Evolutionary conservation across 208 protist genomes (phyloP).

Genomic region (Wallacemonas sp.): DNA sequence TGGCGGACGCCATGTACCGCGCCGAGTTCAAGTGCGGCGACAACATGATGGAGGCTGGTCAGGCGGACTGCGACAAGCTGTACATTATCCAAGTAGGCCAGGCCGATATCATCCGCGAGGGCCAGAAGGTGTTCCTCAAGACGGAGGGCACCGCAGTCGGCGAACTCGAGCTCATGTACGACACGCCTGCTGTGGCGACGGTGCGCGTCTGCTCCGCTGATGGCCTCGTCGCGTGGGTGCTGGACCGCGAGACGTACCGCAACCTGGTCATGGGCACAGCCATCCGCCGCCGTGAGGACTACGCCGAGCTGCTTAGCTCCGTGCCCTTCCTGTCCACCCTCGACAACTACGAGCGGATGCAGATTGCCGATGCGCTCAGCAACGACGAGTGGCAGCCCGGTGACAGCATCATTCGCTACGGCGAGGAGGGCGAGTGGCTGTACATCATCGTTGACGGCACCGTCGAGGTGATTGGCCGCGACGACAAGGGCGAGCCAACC

Average conservation of each 20-base stretch:
- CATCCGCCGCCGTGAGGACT: slow-evolving; percentile 83
- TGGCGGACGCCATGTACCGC: slow-evolving; percentile 83
- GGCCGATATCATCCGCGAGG: slow-evolving; percentile 88
- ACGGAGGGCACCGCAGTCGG: slow-evolving; percentile 84
- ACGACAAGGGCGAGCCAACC: slow-evolving; percentile 55
- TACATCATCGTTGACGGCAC: slow-evolving; percentile 89
- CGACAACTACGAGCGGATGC: slow-evolving; percentile 83
- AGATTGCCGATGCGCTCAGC: slow-evolving; percentile 86
- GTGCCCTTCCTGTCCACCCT: slow-evolving; percentile 81
- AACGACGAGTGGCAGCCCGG: slow-evolving; percentile 76
- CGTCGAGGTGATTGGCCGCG: slow-evolving; percentile 87
- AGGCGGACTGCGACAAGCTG: slow-evolving; percentile 77
- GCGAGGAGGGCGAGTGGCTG: slow-evolving; percentile 88
- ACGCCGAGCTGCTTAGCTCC: slow-evolving; percentile 73
- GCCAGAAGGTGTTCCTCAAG: slow-evolving; percentile 89
- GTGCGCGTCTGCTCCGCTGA: slow-evolving; percentile 76
- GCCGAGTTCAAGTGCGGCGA: slow-evolving; percentile 75
- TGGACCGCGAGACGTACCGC: slow-evolving; percentile 91
- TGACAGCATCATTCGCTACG: slow-evolving; percentile 89
- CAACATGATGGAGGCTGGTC: slow-evolving; percentile 72
- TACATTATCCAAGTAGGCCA: slow-evolving; percentile 87
- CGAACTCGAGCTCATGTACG: slow-evolving; percentile 91
- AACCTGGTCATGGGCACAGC: slow-evolving; percentile 89
- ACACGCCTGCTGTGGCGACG: slow-evolving; percentile 83
- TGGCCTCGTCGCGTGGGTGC: slow-evolving; percentile 76